Percentiles rank a stretch among this genome's conserved stretches.
Conservation (phyloP, 768 basidiomycete species). For the Tulasnella sp. region DNA sequence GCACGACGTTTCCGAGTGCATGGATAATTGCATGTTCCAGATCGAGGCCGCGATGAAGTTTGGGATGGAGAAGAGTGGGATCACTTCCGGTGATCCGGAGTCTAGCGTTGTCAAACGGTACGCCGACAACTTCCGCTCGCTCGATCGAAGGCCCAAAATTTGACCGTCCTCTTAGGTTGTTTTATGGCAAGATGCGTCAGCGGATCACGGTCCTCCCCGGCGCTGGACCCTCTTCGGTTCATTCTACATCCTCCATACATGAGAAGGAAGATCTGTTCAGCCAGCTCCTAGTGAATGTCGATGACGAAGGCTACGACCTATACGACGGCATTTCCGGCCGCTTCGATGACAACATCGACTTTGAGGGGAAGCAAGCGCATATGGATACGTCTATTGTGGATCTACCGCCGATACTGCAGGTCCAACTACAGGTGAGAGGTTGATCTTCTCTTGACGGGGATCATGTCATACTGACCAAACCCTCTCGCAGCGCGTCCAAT, state of each 20-base stretch:
- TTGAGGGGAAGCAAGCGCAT: slow-evolving; percentile 77
- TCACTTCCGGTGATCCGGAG: slow-evolving; percentile 45
- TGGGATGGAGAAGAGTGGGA: slow-evolving; percentile 34
- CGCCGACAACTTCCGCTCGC: slow-evolving; percentile 12
- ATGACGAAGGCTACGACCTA: slow-evolving; percentile 81
- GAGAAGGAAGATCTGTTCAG: slow-evolving; percentile 92
- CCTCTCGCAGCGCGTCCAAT: slow-evolving; percentile 72
- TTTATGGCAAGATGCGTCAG: slow-evolving; percentile 85
- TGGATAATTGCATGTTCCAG: slow-evolving; percentile 99
- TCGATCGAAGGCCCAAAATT: background rate
- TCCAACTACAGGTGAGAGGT: slow-evolving; percentile 85
- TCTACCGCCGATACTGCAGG: slow-evolving; percentile 84
- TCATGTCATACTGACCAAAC: background rate
- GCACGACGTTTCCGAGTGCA: slow-evolving; percentile 97
- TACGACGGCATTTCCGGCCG: slow-evolving; percentile 91
- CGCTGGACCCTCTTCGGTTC: background rate
- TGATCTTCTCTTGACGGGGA: background rate
- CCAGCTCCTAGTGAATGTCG: slow-evolving; percentile 89
- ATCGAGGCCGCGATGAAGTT: slow-evolving; percentile 90
- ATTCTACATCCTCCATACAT: slow-evolving; percentile 57
- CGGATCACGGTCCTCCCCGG: slow-evolving; percentile 42
- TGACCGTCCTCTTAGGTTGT: slow-evolving; percentile 48
- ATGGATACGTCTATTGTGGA: slow-evolving; percentile 86
- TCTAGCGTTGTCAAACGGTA: slow-evolving; percentile 82
- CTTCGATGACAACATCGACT: slow-evolving; percentile 84